These are phyloP conservation scores for Acer campestre DNA, from an alignment of 345 rosid species.

Conservation along the genomic window DNA sequence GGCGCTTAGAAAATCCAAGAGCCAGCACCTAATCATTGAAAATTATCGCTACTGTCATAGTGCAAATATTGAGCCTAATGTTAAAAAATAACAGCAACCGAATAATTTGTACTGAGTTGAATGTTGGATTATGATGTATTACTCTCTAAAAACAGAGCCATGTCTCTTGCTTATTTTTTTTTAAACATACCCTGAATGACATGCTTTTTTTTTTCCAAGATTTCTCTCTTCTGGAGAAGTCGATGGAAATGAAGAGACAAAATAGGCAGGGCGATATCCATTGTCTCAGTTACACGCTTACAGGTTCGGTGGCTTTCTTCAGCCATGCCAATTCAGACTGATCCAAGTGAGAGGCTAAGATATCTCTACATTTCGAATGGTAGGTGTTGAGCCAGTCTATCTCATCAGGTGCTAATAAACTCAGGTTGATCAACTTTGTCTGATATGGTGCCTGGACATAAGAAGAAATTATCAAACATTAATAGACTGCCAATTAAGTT, in stretches of 20 bases:
- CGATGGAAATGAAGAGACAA: not conserved
- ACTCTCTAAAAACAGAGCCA: not conserved
- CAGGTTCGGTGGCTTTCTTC: constrained; percentile 80
- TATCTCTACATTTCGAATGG: constrained; percentile 74
- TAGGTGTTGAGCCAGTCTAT: constrained; percentile 75
- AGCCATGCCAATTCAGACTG: constrained; percentile 80
- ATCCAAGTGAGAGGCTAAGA: constrained; percentile 68
- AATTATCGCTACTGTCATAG: too few species aligned
- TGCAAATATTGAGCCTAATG: not conserved
- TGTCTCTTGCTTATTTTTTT: too few species aligned
- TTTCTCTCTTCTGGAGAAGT: not conserved
- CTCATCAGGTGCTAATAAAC: constrained; percentile 63
- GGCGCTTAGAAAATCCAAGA: too few species aligned
- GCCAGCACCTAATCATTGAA: too few species aligned
- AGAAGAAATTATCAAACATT: not conserved
- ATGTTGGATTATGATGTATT: not conserved
- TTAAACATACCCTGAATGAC: too few species aligned
- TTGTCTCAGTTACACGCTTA: constrained; percentile 33
- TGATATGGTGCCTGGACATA: constrained; percentile 79
- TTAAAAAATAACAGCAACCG: not conserved
- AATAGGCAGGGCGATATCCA: not conserved
- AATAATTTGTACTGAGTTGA: not conserved
- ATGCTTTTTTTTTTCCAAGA: not conserved
- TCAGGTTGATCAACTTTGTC: constrained; percentile 70
- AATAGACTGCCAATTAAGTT: not conserved